Evolutionary conservation across 1,139 yeast genomes (phyloP).

Genomic region (Nakaseomyces delphensis): DNA sequence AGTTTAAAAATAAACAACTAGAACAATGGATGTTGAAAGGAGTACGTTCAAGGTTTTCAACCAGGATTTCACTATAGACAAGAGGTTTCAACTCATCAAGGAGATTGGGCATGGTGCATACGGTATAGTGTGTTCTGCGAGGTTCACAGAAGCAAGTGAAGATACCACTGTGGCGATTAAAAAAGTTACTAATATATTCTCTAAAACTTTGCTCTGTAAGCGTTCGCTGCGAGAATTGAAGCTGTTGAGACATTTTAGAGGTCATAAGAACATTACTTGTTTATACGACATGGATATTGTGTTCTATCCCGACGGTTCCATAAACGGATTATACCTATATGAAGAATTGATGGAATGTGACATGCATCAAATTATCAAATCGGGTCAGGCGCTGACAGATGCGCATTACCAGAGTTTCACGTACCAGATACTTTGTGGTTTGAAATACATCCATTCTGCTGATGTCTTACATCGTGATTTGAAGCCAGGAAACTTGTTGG

Average conservation of each 20-base stretch:
- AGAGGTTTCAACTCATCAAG: slow-evolving; percentile 73
- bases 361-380: slow-evolving; percentile 90
- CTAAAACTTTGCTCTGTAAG: slow-evolving; percentile 79
- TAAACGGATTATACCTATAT: slow-evolving; percentile 84
- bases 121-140: slow-evolving; percentile 91
- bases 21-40: slow-evolving; percentile 23
- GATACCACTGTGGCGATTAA: slow-evolving; percentile 86
- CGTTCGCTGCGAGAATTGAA: slow-evolving; percentile 85
- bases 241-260: slow-evolving; percentile 81
- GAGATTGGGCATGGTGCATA: slow-evolving; percentile 97
- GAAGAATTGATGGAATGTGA: slow-evolving; percentile 98
- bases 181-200: slow-evolving; percentile 85
- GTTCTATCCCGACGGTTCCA: slow-evolving; percentile 40
- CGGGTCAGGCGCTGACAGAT: slow-evolving; percentile 90
- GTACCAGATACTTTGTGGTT: slow-evolving; percentile 86
- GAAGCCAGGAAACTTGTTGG: slow-evolving; percentile 87
- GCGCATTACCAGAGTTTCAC: slow-evolving; percentile 90
- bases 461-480: slow-evolving; percentile 91
- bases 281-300: slow-evolving; percentile 89
- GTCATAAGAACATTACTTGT: slow-evolving; percentile 88
- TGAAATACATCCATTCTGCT: slow-evolving; percentile 91
- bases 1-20: not conserved
- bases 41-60: slow-evolving; percentile 60
- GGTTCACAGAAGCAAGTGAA: slow-evolving; percentile 58
- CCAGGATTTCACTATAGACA: slow-evolving; percentile 84